phyloP scores from a whole-genome alignment of 2,329 filamentous ascomycete species.

The Aurifilum marmelostoma region DNA sequence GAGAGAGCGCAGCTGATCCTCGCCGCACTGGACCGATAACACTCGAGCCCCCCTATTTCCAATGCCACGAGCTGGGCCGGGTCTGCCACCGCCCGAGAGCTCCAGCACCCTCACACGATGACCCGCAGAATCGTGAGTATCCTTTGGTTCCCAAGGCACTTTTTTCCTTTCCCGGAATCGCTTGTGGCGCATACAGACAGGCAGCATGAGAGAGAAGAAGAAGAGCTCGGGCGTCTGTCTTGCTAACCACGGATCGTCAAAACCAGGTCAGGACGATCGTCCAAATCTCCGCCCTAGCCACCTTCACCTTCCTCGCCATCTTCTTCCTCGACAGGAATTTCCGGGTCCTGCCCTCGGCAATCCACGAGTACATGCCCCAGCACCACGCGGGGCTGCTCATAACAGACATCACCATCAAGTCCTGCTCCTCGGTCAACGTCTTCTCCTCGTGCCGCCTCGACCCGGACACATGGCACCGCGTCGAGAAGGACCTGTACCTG shows the following conservation, averaged over 20 bases:
- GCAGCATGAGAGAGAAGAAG: no score
- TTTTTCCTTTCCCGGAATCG: neutral
- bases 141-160: neutral
- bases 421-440: slow-evolving; percentile 74
- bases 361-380: slow-evolving; percentile 84
- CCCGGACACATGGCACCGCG: slow-evolving; percentile 71
- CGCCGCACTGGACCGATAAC: slow-evolving; percentile 18
- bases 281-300: slow-evolving; percentile 70
- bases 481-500: slow-evolving; percentile 89
- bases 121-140: slow-evolving; percentile 29
- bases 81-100: slow-evolving; percentile 24
- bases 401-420: slow-evolving; percentile 79
- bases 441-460: slow-evolving; percentile 80
- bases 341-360: slow-evolving; percentile 79
- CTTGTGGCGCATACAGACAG: neutral
- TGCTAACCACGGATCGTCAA: neutral
- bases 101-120: slow-evolving; percentile 20
- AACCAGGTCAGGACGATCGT: slow-evolving; percentile 68
- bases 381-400: slow-evolving; percentile 85
- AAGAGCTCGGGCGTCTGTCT: neutral
- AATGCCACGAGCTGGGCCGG: slow-evolving; percentile 28
- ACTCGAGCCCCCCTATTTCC: neutral
- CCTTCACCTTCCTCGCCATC: slow-evolving; percentile 70
- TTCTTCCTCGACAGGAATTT: slow-evolving; percentile 89
- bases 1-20: neutral